Base-by-base conservation (phyloP, 1,139 yeast genomes). In the Arxiozyma telluris region DNA sequence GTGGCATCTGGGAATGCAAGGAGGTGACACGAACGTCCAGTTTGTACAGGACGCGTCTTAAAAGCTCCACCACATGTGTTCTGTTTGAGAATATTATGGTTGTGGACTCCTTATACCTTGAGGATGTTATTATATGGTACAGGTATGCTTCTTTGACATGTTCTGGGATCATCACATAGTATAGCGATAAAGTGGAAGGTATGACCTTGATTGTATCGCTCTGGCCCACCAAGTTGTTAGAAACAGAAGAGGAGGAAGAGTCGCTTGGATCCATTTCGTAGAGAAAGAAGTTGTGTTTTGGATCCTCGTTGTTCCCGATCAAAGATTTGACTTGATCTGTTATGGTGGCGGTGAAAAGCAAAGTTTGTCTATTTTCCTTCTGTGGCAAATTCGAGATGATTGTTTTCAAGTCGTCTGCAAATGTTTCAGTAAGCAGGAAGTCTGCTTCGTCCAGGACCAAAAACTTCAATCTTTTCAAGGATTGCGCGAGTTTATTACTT, bases 401-500 rank as follows among this genome's bases (percentile, higher is more conserved):
- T 47, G 81, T 74, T 53, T 80, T 79, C 57, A 93, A 74, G 69
- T 91, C 96, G 49, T 82, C 78, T 2, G 93, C 85, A 71, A 93
- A 90, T 55, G 95, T 86, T 54, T 84, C 82, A 54, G 93, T 88
- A 61, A 93, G 77, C 44, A 93, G 72, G 59, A 97, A 77, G 76
- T 93, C 99, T 0, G 98, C 99, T 73, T 93, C 99, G 76, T 93
- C 99, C 12, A 93, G 75, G 1, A 93, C 98, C 58, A 93, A 74
- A 66, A 77, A 93, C 65, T 83, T 83, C 25, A 87, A 84, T 62
- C 95, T 76, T 61, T 84, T 78, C 55, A 93, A 74, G 0, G 97
- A 97, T n/a, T 25, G 21, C 2, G 41, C n/a, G 3, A 51, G 22
- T 25, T 42, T 38, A 11, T 27, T 23, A 27, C 11, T 23, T 23